Conservation (phyloP, 2,329 filamentous ascomycete genomes). For the Salinomyces thailandicus region DNA sequence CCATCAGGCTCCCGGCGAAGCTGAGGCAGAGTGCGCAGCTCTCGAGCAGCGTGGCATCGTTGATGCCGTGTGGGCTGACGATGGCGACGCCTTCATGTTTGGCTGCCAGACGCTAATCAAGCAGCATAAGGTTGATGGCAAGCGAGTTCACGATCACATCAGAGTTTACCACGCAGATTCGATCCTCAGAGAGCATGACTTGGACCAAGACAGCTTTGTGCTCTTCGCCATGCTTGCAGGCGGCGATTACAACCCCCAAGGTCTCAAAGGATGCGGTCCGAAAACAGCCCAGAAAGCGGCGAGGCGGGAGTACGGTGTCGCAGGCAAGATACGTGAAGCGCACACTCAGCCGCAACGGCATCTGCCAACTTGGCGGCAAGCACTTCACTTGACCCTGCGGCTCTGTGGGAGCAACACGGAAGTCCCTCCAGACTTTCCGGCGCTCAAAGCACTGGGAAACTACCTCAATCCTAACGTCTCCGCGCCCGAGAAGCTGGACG, state of each 20-base stretch:
- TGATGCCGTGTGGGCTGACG: constrained; percentile 41
- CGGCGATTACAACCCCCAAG: constrained; percentile 32
- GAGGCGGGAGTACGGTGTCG: constrained; percentile 25
- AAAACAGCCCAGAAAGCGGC: constrained; percentile 21
- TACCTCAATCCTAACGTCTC: constrained; percentile 30
- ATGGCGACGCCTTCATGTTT: constrained; percentile 40
- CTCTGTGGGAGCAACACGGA: constrained; percentile 6
- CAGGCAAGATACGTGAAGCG: constrained; percentile 15
- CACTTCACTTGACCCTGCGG: constrained; percentile 14
- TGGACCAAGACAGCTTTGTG: constrained; percentile 30
- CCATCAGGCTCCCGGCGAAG: constrained; percentile 38
- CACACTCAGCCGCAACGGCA: constrained; percentile 13
- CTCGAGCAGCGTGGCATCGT: constrained; percentile 35
- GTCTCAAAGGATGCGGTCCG: constrained; percentile 29
- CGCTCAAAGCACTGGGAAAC: constrained; percentile 22
- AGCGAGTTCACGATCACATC: constrained; percentile 27
- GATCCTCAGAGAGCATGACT: constrained; percentile 18
- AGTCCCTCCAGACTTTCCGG: constrained; percentile 19
- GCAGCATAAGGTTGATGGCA: constrained; percentile 23
- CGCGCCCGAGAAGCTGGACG: constrained; percentile 20
- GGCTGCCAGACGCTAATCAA: constrained; percentile 35
- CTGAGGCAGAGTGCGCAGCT: constrained; percentile 38
- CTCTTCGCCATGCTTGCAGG: constrained; percentile 33
- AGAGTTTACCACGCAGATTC: constrained; percentile 24
- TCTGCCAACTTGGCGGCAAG: constrained; percentile 18